A percentile compares a stretch with the other conserved stretches of the same genome.
Conservation (phyloP, 176 grass and related monocot genomes). For the Juncus effusus region DNA sequence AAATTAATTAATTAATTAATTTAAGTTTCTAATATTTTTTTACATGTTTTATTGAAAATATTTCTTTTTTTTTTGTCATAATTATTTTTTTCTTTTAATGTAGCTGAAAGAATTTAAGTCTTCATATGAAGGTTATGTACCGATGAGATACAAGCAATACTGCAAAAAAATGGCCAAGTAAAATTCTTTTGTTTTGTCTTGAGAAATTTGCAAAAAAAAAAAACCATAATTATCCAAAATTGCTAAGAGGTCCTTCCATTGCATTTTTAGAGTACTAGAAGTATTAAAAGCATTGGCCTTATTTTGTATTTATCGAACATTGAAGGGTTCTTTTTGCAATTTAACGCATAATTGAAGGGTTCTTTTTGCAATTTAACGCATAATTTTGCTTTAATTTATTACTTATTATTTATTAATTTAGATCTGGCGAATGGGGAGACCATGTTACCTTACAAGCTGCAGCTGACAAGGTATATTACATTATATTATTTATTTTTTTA, state of each 20-base stretch:
- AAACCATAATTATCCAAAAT: no score
- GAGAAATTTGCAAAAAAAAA: no score
- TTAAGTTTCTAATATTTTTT: not conserved
- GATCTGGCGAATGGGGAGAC: conserved; percentile 95
- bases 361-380: not conserved
- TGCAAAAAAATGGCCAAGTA: conserved; percentile 99
- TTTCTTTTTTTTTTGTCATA: conserved; percentile 16
- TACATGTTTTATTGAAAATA: not conserved
- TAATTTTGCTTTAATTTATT: not conserved
- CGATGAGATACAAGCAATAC: conserved; percentile 96
- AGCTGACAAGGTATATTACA: conserved; percentile 68
- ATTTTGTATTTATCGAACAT: not conserved
- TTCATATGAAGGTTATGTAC: conserved; percentile 88
- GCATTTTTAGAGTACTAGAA: no score
- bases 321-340: not conserved
- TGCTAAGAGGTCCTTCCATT: no score
- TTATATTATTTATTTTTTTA: conserved; percentile 10
- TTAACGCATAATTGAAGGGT: not conserved
- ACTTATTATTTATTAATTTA: conserved; percentile 23
- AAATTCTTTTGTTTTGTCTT: conserved; percentile 19
- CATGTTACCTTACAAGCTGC: conserved; percentile 95
- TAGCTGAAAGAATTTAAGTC: conserved; percentile 80
- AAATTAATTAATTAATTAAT: conserved; percentile 11
- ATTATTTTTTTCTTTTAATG: conserved; percentile 36
- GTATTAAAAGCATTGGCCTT: not conserved